Percentiles rank a stretch among this genome's conserved stretches.
These are phyloP conservation scores for Syzygium aromaticum DNA, from an alignment of 345 rosid species.

Conservation along the genomic window DNA sequence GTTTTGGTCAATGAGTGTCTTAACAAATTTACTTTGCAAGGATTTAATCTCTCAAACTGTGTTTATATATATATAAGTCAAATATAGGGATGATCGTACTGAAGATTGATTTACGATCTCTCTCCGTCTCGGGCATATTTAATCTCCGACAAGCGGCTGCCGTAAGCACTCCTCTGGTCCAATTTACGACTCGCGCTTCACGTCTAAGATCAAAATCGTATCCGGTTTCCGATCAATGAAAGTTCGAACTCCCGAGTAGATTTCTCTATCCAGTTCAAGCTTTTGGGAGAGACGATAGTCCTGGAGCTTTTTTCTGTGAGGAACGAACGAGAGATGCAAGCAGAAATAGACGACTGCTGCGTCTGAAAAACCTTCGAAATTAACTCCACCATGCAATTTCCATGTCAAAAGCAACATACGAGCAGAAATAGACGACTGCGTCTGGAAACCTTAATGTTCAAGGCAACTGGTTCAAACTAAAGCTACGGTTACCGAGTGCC, in stretches of 20 bases:
- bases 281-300: background rate
- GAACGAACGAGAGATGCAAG: background rate
- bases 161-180: background rate
- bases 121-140: accelerated
- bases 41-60: background rate
- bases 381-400: background rate
- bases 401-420: background rate
- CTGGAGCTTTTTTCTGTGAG: background rate
- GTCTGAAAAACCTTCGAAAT: background rate
- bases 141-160: background rate
- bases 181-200: background rate
- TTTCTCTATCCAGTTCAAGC: background rate
- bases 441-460: background rate
- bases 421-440: background rate
- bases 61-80: too few species aligned
- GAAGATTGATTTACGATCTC: background rate
- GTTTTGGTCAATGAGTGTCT: background rate
- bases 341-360: too few species aligned
- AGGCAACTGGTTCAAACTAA: background rate
- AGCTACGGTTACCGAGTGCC: background rate
- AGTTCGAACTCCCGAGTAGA: background rate
- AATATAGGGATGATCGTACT: background rate
- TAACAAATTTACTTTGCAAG: background rate
- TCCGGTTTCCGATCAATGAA: background rate
- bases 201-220: background rate